These are phyloP conservation scores for Sisymbrium altissimum DNA, from an alignment of 345 rosid species.

Conservation along the genomic window DNA sequence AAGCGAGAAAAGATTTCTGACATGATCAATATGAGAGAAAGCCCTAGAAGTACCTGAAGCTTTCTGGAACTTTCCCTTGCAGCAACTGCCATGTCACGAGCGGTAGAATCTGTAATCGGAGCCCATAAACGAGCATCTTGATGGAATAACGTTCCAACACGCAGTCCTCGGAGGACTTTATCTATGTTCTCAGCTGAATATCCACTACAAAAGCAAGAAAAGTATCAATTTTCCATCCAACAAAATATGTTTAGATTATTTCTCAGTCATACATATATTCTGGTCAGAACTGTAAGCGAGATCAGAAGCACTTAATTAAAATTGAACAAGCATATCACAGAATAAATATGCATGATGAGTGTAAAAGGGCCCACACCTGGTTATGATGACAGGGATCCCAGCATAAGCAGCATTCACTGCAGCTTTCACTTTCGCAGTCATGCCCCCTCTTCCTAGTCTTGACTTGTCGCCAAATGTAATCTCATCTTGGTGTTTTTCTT, in stretches of 20 bases:
- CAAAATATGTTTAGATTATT: not conserved
- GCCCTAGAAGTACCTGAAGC: constrained; percentile 63
- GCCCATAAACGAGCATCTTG: constrained; percentile 78
- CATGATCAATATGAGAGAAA: not conserved
- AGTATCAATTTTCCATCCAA: constrained; percentile 9
- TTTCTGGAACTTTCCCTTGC: constrained; percentile 89
- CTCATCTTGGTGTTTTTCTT: constrained; percentile 76
- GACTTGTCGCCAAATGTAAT: constrained; percentile 98
- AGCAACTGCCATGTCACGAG: constrained; percentile 86
- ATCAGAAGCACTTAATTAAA: not conserved
- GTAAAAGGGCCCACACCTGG: constrained; percentile 51
- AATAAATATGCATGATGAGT: not conserved
- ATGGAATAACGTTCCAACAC: constrained; percentile 91
- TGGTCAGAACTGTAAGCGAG: not conserved
- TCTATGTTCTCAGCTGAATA: constrained; percentile 65
- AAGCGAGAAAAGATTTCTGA: constrained; percentile 6
- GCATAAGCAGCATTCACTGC: constrained; percentile 89
- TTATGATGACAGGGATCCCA: constrained; percentile 91
- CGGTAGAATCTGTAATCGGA: constrained; percentile 50
- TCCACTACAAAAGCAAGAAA: constrained; percentile 56
- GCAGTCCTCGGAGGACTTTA: constrained; percentile 84
- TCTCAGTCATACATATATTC: not conserved
- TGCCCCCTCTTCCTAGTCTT: constrained; percentile 98
- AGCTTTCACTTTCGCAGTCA: constrained; percentile 98
- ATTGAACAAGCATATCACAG: not conserved